Evolutionary conservation across 331 rosid species (phyloP).

Genomic region (Saraca asoca): DNA sequence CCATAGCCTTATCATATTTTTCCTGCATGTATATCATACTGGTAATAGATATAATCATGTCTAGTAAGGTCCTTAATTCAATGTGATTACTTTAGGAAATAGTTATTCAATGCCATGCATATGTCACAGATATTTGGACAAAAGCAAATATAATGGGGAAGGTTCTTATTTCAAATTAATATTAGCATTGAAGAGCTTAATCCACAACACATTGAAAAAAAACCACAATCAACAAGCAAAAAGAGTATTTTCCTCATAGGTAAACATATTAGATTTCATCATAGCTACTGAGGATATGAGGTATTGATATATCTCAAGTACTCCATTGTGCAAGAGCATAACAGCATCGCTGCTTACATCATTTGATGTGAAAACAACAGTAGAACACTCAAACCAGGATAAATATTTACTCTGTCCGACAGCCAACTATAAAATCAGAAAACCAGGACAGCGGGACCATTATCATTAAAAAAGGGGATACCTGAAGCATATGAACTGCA

Average conservation of each 20-base stretch:
- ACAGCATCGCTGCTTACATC: neutral
- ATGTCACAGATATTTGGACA: constrained; percentile 20
- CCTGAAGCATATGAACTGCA: constrained; percentile 75
- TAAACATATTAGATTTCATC: neutral
- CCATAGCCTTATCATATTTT: constrained; percentile 76
- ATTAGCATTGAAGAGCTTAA: neutral
- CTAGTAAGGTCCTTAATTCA: constrained; percentile 24
- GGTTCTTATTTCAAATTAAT: constrained; percentile 15
- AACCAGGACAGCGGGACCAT: constrained; percentile 27
- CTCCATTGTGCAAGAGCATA: constrained; percentile 7
- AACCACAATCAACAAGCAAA: constrained; percentile 21
- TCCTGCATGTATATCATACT: constrained; percentile 61
- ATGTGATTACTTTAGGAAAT: neutral
- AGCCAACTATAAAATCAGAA: constrained; percentile 22
- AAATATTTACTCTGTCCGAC: constrained; percentile 1
- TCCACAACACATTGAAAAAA: constrained; percentile 5
- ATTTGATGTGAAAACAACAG: constrained; percentile 9
- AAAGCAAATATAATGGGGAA: constrained; percentile 12
- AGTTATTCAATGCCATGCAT: constrained; percentile 28
- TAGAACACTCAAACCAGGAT: constrained; percentile 19
- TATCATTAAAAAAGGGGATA: constrained; percentile 36
- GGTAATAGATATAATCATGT: constrained; percentile 46
- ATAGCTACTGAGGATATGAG: constrained; percentile 1
- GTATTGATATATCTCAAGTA: constrained; percentile 20
- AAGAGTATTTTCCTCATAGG: constrained; percentile 21